Evolutionary conservation across 306 rosid genomes (phyloP).

Genomic region (Quercus agrifolia): DNA sequence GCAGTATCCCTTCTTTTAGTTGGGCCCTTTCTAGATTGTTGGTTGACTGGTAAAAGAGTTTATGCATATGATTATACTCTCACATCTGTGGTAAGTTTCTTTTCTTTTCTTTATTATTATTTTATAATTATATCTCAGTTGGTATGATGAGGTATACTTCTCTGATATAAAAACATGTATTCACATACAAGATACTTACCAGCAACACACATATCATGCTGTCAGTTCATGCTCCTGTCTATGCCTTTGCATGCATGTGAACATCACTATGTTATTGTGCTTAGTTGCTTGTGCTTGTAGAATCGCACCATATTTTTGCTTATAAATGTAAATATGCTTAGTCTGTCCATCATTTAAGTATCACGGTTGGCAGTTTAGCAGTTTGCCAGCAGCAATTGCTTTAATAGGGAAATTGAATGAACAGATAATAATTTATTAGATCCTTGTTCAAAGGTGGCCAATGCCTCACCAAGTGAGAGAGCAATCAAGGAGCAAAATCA

Average conservation of each 20-base stretch:
- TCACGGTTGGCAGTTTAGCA: background rate
- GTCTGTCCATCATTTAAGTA: background rate
- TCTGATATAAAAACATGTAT: background rate
- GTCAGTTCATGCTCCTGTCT: background rate
- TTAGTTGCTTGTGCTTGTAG: background rate
- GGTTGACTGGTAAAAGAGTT: constrained; percentile 64
- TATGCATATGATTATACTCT: constrained; percentile 41
- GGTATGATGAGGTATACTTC: constrained; percentile 2
- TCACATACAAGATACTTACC: background rate
- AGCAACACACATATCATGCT: background rate
- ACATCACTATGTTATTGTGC: background rate
- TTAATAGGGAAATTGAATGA: background rate
- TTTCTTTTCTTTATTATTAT: background rate
- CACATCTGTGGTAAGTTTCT: constrained; percentile 46
- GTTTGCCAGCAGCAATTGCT: background rate
- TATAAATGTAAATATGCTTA: background rate
- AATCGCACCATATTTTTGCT: background rate
- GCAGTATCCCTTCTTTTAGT: constrained; percentile 55
- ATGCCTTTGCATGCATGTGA: background rate
- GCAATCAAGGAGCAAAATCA: background rate
- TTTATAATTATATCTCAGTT: background rate
- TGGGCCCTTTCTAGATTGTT: constrained; percentile 70
- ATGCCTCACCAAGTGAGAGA: constrained; percentile 1
- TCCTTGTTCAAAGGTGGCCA: background rate
- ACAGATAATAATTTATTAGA: background rate